Evolutionary conservation across 208 protist species (phyloP).

Genomic region (Endotrypanum monterogeii): DNA sequence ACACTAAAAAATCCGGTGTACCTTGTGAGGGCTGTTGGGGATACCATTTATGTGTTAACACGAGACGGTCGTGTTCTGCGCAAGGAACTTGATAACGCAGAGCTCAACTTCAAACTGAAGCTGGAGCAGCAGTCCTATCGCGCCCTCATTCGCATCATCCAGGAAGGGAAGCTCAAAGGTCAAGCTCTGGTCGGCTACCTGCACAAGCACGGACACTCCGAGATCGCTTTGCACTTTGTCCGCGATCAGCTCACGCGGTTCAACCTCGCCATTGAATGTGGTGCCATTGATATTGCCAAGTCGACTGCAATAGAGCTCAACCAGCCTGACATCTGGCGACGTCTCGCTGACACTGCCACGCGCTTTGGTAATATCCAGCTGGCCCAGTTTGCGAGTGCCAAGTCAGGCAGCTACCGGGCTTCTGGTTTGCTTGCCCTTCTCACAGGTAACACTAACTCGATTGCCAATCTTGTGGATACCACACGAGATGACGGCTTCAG

Average conservation of each 20-base stretch:
- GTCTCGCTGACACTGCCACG: conserved; percentile 93
- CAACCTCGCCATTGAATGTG: conserved; percentile 98
- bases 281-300: conserved; percentile 95
- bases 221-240: conserved; percentile 98
- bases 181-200: conserved; percentile 98
- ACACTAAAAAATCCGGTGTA: conserved; percentile 97
- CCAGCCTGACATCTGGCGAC: conserved; percentile 90
- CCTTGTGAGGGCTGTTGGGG: conserved; percentile 87
- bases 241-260: conserved; percentile 97
- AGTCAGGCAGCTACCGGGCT: conserved; percentile 93
- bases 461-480: conserved; percentile 93
- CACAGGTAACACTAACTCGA: conserved; percentile 95
- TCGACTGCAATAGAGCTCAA: conserved; percentile 92
- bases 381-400: conserved; percentile 95
- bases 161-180: conserved; percentile 90
- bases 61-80: conserved; percentile 87
- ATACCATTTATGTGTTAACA: conserved; percentile 92
- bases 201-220: conserved; percentile 97
- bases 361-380: conserved; percentile 95
- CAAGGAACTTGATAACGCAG: conserved; percentile 92
- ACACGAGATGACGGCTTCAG: conserved; percentile 86
- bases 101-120: conserved; percentile 97
- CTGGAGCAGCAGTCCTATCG: conserved; percentile 92
- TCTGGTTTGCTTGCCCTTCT: conserved; percentile 96
- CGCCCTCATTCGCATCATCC: conserved; percentile 95